Evolutionary conservation across 129 eudicot species (phyloP).

Genomic region (Helianthus tuberosus): DNA sequence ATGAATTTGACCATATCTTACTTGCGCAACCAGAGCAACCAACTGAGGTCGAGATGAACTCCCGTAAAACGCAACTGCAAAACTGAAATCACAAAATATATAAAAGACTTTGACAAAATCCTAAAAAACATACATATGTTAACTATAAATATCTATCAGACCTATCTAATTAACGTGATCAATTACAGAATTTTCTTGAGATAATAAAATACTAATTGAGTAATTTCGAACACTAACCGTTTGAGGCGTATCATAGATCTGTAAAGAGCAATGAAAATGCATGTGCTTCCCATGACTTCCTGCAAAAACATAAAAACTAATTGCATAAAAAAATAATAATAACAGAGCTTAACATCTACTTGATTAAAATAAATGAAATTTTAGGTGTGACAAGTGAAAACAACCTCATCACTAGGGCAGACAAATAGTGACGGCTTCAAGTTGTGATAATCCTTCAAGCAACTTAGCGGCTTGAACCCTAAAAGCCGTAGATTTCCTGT

Average conservation of each 20-base stretch:
- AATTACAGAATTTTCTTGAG: slow-evolving; percentile 3
- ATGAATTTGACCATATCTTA: slow-evolving; percentile 36
- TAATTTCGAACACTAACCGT: slow-evolving; percentile 54
- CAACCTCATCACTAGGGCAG: slow-evolving; percentile 93
- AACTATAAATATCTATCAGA: background rate
- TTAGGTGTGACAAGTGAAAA: slow-evolving; percentile 13
- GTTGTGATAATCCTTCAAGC: slow-evolving; percentile 88
- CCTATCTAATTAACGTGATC: slow-evolving; percentile 1
- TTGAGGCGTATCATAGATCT: slow-evolving; percentile 85
- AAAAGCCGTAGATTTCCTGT: slow-evolving; percentile 79
- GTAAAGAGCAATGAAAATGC: slow-evolving; percentile 83
- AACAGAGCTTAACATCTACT: slow-evolving; percentile 9
- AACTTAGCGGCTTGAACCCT: slow-evolving; percentile 93
- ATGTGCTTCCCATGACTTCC: slow-evolving; percentile 91
- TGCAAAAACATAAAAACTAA: slow-evolving; percentile 34
- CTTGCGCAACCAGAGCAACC: slow-evolving; percentile 94
- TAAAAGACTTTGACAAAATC: slow-evolving; percentile 13
- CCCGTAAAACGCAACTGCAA: slow-evolving; percentile 95
- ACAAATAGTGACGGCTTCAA: slow-evolving; percentile 87
- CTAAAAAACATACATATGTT: background rate
- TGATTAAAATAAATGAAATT: background rate
- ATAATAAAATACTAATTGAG: background rate
- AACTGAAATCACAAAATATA: slow-evolving; percentile 44
- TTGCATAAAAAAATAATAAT: background rate
- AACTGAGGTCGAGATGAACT: slow-evolving; percentile 76